Percentiles rank a stretch among this genome's conserved stretches.
phyloP scores from a whole-genome alignment of 371 early-diverging fungal species.

The Syncephalastrum sp. region DNA sequence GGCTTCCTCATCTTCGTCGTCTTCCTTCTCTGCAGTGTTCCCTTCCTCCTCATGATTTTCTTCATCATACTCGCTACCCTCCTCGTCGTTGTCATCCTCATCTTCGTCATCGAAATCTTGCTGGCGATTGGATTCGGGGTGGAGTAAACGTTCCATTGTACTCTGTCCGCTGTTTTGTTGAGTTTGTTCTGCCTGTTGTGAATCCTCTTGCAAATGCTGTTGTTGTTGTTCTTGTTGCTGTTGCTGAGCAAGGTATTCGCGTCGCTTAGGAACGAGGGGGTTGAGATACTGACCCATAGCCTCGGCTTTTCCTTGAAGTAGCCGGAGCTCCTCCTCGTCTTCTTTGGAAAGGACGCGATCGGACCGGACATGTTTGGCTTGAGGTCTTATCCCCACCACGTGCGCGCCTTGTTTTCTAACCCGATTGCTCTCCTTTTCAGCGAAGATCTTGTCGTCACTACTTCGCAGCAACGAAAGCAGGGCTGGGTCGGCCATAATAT shows the following conservation, averaged over 20 bases:
- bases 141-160: neutral
- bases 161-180: neutral
- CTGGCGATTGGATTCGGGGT: conserved; percentile 6
- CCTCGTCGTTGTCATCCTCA: conserved; percentile 12
- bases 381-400: conserved; percentile 23
- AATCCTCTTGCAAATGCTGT: neutral
- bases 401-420: conserved; percentile 12
- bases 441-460: conserved; percentile 9
- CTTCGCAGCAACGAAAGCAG: conserved; percentile 17
- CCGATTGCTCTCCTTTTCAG: neutral
- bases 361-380: conserved; percentile 40
- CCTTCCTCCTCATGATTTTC: no score
- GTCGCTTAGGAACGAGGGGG: conserved; percentile 30
- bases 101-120: conserved; percentile 7
- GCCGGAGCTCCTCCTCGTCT: conserved; percentile 11
- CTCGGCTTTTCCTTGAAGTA: conserved; percentile 9
- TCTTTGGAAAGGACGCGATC: conserved; percentile 20
- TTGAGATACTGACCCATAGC: conserved; percentile 17
- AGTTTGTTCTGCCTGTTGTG: neutral
- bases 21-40: no score
- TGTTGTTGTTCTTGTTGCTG: conserved; percentile 1
- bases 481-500: conserved; percentile 18
- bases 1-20: no score
- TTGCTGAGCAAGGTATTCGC: conserved; percentile 19
- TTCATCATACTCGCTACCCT: neutral